These are phyloP conservation scores for Yarrowia phangngaensis DNA, from an alignment of 805 yeast species.

Conservation along the genomic window DNA sequence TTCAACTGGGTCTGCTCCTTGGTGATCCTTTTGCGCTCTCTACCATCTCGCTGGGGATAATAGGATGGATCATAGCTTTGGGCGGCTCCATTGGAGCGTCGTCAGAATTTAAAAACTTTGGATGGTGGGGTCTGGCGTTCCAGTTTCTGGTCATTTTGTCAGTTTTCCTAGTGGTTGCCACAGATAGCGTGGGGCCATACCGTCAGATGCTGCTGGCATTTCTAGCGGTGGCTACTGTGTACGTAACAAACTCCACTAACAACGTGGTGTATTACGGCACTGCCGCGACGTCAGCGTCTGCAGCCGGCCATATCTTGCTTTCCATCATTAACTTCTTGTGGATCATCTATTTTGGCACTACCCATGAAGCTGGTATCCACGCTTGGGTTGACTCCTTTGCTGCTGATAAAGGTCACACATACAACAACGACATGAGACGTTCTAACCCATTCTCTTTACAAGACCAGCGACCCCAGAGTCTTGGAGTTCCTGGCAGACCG, in stretches of 20 bases:
- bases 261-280: slow-evolving; percentile 65
- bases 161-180: slow-evolving; percentile 52
- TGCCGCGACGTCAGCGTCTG: slow-evolving; percentile 73
- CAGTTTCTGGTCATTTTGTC: slow-evolving; percentile 58
- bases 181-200: slow-evolving; percentile 65
- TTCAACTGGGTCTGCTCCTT: slow-evolving; percentile 45
- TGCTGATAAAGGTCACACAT: slow-evolving; percentile 34
- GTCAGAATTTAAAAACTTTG: slow-evolving; percentile 64
- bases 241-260: slow-evolving; percentile 80
- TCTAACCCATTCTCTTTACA: slow-evolving; percentile 22
- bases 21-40: slow-evolving; percentile 88
- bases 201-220: slow-evolving; percentile 51
- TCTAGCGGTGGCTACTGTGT: slow-evolving; percentile 70
- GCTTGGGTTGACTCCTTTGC: slow-evolving; percentile 82
- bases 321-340: slow-evolving; percentile 80
- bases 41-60: slow-evolving; percentile 57
- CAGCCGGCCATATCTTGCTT: slow-evolving; percentile 84
- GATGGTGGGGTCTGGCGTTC: slow-evolving; percentile 96
- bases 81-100: slow-evolving; percentile 74
- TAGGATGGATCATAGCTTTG: slow-evolving; percentile 85
- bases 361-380: slow-evolving; percentile 81
- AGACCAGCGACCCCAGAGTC: slow-evolving; percentile 20
- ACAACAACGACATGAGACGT: slow-evolving; percentile 25
- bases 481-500: slow-evolving; percentile 22
- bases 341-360: slow-evolving; percentile 87